Evolutionary conservation across 495 filamentous ascomycete species (phyloP), one percentile per base, ranked within the genome.

Genomic region (Hyaloscypha variabilis): DNA sequence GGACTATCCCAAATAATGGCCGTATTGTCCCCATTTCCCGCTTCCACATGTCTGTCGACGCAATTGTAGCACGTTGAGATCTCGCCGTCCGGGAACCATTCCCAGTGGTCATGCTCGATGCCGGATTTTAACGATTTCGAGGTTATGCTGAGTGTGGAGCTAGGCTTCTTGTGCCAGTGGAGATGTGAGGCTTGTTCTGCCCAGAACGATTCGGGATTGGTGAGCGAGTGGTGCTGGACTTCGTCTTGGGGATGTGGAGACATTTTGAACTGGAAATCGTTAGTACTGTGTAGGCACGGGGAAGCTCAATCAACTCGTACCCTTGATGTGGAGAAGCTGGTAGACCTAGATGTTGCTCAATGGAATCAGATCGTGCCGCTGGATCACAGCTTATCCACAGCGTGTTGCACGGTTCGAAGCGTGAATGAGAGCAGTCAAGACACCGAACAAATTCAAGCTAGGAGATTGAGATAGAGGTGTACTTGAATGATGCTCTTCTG

Each of bases 31-130:
- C 93, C 94, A 65, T 87, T 79, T 21, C 93, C 92, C 8, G 82
- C 83, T 23, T 87, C 77, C 19, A 97, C 92, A 76, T 97, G 94
- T 23, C 94, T 83, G 74, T 97, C 94, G 30, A 97, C 78, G 69
- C 93, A 95, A 73, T 97, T 97, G 76, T 90, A 97, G 58, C 87
- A 88, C 0, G 93, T 97, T 28, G 91, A 96, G 71, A 97, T 90
- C 77, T 94, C 87, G 54, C 94, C 94, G 62, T 86, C 91, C 0
- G 92, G 87, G 68, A 97, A 97, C 94, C 93, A 97, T 31, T 85
- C 84, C 91, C 92, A 97, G 71, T 89, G 81, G 28, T 77, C 76
- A 64, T 84, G 81, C 8, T 73, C 62, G 6, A 65, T 64, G 31
- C 79, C 80, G 39, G 64, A 76, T 30, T 67, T 65, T 17, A 86